phyloP scores from a whole-genome alignment of 2,329 filamentous ascomycete genomes.

The Pseudogymnoascus sp. region DNA sequence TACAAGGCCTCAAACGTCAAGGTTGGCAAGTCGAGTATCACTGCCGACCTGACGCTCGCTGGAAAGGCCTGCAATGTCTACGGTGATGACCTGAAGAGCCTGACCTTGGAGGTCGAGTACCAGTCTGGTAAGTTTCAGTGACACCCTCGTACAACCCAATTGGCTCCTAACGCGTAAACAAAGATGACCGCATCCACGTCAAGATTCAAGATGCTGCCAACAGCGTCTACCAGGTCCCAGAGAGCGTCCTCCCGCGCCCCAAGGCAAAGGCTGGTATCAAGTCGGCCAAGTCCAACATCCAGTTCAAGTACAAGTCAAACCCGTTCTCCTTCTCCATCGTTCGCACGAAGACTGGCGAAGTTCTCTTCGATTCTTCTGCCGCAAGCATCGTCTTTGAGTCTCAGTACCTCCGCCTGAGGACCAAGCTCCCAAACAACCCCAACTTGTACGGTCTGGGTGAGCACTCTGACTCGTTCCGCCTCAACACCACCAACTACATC shows the following conservation, averaged over 20 bases:
- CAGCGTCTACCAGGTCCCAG: conserved; percentile 56
- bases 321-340: conserved; percentile 57
- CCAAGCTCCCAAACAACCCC: conserved; percentile 48
- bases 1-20: conserved; percentile 45
- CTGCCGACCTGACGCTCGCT: conserved; percentile 51
- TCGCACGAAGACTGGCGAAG: conserved; percentile 40
- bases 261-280: conserved; percentile 25
- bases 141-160: background rate
- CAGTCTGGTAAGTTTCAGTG: conserved; percentile 42
- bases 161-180: background rate
- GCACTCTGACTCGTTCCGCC: conserved; percentile 51
- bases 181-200: conserved; percentile 55
- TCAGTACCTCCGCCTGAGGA: conserved; percentile 57
- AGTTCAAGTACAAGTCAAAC: conserved; percentile 44
- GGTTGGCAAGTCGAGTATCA: conserved; percentile 38
- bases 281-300: conserved; percentile 34
- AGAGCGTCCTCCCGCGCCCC: conserved; percentile 49
- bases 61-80: conserved; percentile 54
- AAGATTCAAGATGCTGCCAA: conserved; percentile 53
- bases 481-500: conserved; percentile 53
- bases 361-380: conserved; percentile 54
- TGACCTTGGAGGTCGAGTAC: conserved; percentile 54
- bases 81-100: conserved; percentile 47
- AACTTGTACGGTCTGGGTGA: conserved; percentile 61
- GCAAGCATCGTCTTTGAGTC: conserved; percentile 54